phyloP scores from a whole-genome alignment of 169 alveolate species.

The Plasmodium gonderi region DNA sequence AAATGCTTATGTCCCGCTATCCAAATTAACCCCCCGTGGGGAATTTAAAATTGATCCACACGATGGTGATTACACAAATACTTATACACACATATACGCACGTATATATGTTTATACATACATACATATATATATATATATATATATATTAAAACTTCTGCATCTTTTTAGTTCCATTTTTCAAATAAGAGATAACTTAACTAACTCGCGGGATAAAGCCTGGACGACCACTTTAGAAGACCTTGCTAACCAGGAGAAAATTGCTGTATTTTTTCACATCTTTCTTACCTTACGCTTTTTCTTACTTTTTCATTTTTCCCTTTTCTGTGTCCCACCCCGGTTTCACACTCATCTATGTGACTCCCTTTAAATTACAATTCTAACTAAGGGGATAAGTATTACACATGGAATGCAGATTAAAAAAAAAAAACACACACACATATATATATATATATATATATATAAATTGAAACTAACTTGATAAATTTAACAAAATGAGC shows the following conservation, averaged over 20 bases:
- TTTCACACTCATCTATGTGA: too few species aligned
- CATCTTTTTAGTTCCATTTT: background rate
- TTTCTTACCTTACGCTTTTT: background rate
- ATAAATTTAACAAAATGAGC: background rate
- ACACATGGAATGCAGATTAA: background rate
- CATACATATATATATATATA: background rate
- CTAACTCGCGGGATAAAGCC: too few species aligned
- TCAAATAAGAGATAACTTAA: background rate
- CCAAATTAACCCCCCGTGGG: background rate
- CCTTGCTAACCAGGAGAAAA: background rate
- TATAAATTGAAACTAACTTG: too few species aligned
- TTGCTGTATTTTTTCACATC: background rate
- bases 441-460: too few species aligned
- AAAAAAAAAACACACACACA: background rate
- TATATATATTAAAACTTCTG: too few species aligned
- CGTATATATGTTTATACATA: background rate
- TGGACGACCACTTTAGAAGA: background rate
- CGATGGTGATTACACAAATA: background rate
- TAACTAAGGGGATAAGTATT: too few species aligned
- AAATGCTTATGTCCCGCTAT: background rate
- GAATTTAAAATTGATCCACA: too few species aligned
- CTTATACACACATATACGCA: background rate
- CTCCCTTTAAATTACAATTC: too few species aligned
- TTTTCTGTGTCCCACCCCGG: too few species aligned
- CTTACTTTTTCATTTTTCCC: too few species aligned